Base-by-base conservation (phyloP, 495 filamentous ascomycete species). In the Massariosphaeria phaeospora region DNA sequence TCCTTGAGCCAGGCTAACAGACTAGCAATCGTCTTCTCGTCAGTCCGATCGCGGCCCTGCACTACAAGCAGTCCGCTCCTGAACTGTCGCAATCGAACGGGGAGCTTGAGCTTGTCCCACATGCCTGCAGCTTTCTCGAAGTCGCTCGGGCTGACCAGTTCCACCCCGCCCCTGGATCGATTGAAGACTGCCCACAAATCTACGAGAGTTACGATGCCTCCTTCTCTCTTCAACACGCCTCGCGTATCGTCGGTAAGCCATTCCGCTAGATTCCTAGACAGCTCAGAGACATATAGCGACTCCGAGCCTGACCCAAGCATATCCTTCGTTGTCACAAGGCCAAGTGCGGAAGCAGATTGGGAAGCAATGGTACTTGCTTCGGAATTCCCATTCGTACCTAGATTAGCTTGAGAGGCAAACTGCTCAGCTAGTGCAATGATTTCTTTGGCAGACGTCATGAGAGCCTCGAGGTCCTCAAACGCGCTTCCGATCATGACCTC, bases 101-200 rank as follows among this genome's bases (percentile, higher is more conserved):
- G 93, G 18, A 99, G 72, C 63, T 79, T 85, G 18, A 99, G 72
- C 60, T 86, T 88, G 65, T 93, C 90, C 86, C 91, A 99, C 26
- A 95, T 66, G 42, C 78, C 74, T 1, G 88, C 88, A 2, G 94
- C 94, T 64, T 88, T 89, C 64, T 93, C 86, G 61, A 97, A 94
- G 64, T 99, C 93, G 6, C 81, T 75, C 0, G 93, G 93, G 57
- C 88, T 95, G 56, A 97, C 84, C 8, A 99, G 77, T 66, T 99
- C 94, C 9, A 99, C 90, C 8, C 93, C 93, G 47, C 89, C 89
- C 34, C 94, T 79, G 20, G 88, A 88, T n/a, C 93, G 85, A 64
- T 99, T 99, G 74, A 96, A 96, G 27, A 95, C 78, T 7, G 93
- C 90, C 93, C 93, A 99, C 1, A 97, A 76, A 65, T 99, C 93